Percentiles rank a stretch among this genome's conserved stretches.
Evolutionary conservation across 257 asterid genomes (phyloP).

Genomic region (Gentiana dahurica): DNA sequence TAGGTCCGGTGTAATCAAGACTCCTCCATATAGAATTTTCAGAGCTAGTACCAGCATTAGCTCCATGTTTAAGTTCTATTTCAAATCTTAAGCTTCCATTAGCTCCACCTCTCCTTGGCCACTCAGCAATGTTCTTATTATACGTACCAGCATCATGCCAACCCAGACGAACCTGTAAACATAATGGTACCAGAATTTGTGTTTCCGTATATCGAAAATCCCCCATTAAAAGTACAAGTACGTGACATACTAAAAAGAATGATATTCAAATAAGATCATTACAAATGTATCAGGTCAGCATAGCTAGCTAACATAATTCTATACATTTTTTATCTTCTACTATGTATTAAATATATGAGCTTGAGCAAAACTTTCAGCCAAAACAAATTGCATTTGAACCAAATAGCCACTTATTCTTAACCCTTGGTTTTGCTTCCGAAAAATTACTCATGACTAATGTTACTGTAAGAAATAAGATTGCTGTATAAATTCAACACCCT

Average conservation of each 20-base stretch:
- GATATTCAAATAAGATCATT: neutral
- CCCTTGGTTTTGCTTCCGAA: neutral
- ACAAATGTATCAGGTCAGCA: neutral
- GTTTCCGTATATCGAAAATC: neutral
- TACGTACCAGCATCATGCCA: constrained; percentile 99
- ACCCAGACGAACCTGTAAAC: constrained; percentile 74
- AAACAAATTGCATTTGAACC: neutral
- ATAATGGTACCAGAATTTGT: neutral
- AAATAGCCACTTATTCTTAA: neutral
- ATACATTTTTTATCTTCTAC: neutral
- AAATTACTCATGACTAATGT: no score
- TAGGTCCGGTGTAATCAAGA: no score
- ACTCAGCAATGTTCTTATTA: constrained; percentile 76
- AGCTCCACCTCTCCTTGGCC: constrained; percentile 96
- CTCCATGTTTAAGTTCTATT: constrained; percentile 78
- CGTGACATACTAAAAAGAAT: no score
- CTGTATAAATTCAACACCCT: no score
- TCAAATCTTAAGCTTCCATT: constrained; percentile 97
- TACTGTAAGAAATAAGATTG: no score
- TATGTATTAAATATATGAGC: neutral
- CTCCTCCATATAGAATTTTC: no score
- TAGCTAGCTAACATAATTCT: no score
- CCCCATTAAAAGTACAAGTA: neutral
- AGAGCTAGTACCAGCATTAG: constrained; percentile 77
- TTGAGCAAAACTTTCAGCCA: neutral